Conservation (phyloP, 768 basidiomycete species). For the Daedalea quercina region DNA sequence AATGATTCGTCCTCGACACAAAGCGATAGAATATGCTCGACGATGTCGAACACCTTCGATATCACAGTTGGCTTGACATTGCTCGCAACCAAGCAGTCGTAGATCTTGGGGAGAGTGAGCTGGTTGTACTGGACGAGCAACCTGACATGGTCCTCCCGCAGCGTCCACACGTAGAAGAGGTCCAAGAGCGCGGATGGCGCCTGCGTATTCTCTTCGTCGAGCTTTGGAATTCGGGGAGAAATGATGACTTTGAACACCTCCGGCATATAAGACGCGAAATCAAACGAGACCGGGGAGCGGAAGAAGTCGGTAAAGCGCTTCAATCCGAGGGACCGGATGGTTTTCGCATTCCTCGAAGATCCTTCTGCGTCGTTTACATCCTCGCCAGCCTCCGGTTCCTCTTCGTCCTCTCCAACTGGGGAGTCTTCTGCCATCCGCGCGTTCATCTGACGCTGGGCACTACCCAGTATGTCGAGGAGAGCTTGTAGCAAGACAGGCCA, state of each 20-base stretch:
- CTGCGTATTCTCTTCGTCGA: conserved; percentile 87
- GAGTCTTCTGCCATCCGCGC: conserved; percentile 21
- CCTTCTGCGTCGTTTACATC: conserved; percentile 23
- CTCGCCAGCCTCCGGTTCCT: conserved; percentile 25
- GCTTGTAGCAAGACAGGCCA: conserved; percentile 76
- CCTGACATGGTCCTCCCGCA: conserved; percentile 43
- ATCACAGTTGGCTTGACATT: conserved; percentile 87
- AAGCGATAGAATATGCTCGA: conserved; percentile 60
- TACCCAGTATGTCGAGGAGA: conserved; percentile 56
- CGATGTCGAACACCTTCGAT: conserved; percentile 75
- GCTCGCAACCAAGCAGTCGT: conserved; percentile 71
- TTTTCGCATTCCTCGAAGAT: conserved; percentile 41
- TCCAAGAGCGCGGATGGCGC: conserved; percentile 86
- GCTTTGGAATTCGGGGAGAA: conserved; percentile 66
- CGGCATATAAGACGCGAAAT: conserved; percentile 67
- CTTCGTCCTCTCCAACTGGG: conserved; percentile 20
- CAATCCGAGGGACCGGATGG: conserved; percentile 75
- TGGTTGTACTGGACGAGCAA: conserved; percentile 68
- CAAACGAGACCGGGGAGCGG: conserved; percentile 61
- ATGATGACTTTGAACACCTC: conserved; percentile 67
- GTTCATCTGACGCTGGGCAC: conserved; percentile 56
- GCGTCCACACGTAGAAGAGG: conserved; percentile 74
- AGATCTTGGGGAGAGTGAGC: conserved; percentile 67
- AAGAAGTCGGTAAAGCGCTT: conserved; percentile 89
- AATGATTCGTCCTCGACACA: conserved; percentile 45